Conservation (phyloP, 2,329 filamentous ascomycete species). For the Colletotrichum camelliae region DNA sequence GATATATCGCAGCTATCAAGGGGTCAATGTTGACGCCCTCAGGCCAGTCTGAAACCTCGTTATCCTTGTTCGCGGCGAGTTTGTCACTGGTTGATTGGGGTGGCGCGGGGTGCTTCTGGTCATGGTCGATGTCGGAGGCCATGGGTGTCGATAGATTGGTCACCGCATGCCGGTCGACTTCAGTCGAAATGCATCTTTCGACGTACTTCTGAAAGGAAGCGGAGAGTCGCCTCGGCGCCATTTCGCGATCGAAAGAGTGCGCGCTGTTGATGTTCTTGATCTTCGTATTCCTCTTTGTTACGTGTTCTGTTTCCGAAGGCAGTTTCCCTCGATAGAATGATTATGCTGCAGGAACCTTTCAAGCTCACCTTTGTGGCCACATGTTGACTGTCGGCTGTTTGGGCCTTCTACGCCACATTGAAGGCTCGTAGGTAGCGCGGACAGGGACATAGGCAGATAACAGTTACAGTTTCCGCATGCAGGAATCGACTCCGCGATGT, state of each 20-base stretch:
- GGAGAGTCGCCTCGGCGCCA: no score
- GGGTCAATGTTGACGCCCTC: not conserved
- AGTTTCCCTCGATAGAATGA: no score
- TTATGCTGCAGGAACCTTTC: not conserved
- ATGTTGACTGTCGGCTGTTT: not conserved
- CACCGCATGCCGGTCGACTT: not conserved
- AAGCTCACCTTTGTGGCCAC: not conserved
- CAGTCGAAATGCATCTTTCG: not conserved
- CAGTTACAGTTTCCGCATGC: rapidly evolving
- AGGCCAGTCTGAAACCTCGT: not conserved
- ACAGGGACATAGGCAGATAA: not conserved
- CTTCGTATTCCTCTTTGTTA: not conserved
- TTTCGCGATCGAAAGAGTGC: no score
- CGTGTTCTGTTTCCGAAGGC: not conserved
- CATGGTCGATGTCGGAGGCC: not conserved
- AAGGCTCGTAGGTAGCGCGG: rapidly evolving
- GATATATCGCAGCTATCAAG: not conserved
- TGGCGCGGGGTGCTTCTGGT: not conserved
- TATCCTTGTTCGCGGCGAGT: not conserved
- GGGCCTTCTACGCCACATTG: not conserved
- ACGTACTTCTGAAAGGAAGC: no score
- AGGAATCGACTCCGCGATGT: not conserved
- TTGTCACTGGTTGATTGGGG: not conserved
- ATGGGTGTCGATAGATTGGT: not conserved
- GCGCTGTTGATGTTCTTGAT: not conserved